These are phyloP conservation scores for Penicillium paxilli DNA, from an alignment of 495 filamentous ascomycete species.

Conservation along the genomic window DNA sequence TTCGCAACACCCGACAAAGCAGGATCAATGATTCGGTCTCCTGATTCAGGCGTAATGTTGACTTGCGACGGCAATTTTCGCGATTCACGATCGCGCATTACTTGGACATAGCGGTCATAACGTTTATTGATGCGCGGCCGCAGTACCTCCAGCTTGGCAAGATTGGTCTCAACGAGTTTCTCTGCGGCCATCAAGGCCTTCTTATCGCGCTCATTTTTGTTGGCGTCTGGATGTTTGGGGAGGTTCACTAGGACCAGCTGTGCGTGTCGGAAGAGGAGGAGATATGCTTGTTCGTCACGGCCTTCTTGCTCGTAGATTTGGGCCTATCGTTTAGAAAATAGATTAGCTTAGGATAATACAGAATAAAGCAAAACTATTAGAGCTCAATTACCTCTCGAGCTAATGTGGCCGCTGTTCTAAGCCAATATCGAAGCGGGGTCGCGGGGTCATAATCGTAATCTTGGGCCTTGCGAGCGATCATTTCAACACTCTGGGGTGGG, in stretches of 20 bases:
- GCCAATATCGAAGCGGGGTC: slow-evolving; percentile 77
- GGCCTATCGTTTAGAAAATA: slow-evolving; percentile 48
- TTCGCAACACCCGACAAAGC: slow-evolving; percentile 41
- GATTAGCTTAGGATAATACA: slow-evolving; percentile 3
- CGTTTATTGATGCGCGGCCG: slow-evolving; percentile 68
- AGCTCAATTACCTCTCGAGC: slow-evolving; percentile 66
- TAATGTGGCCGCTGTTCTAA: slow-evolving; percentile 74
- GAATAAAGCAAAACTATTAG: neutral
- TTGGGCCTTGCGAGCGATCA: slow-evolving; percentile 68
- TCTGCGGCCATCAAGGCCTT: slow-evolving; percentile 48
- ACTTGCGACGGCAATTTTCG: slow-evolving; percentile 26
- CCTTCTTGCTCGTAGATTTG: slow-evolving; percentile 81
- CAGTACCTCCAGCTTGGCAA: slow-evolving; percentile 61
- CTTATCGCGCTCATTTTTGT: slow-evolving; percentile 46
- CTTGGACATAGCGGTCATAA: slow-evolving; percentile 58
- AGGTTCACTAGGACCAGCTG: slow-evolving; percentile 65
- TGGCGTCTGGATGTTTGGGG: slow-evolving; percentile 56
- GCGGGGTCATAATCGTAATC: slow-evolving; percentile 76
- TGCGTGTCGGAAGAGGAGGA: slow-evolving; percentile 81
- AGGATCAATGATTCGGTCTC: slow-evolving; percentile 32
- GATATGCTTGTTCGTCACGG: slow-evolving; percentile 82
- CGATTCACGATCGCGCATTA: slow-evolving; percentile 50
- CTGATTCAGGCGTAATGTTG: slow-evolving; percentile 10
- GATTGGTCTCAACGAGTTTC: slow-evolving; percentile 52
- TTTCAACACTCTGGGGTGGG: slow-evolving; percentile 65